Evolutionary conservation across 2,329 filamentous ascomycete genomes (phyloP), one percentile per base, ranked within the genome.

Genomic region (Aspergillus versicolor): DNA sequence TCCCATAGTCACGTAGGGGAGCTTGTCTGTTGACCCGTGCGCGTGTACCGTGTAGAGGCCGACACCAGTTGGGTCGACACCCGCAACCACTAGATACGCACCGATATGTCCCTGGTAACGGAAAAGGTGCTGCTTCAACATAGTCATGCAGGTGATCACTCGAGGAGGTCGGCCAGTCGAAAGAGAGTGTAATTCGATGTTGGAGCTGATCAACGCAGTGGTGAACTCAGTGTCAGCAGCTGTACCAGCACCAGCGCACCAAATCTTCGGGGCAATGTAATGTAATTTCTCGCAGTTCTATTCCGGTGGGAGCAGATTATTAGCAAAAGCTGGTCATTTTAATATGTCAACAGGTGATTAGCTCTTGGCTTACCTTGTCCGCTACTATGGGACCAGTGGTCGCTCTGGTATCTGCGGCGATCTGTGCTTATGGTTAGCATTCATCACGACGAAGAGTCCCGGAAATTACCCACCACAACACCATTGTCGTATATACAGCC

Each of bases 121-220:
- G 89, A 99, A 99, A 62, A 99, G 90, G 77, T 99, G 94, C 81
- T 99, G 94, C 84, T 99, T 99, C 64, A 99, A 88, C 82, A 99
- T 88, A 51, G 94, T 99, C 94, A 99, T 99, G 83, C 92, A 96
- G 62, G 94, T 99, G 66, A 97, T 92, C 67, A 99, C 95, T 73
- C 94, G 92, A 59, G 94, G 93, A 78, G 94, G 92, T 75, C 94
- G 93, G 76, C 93, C 93, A 30, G 94, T 97, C 56, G 92, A 97
- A 69, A 99, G 88, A 54, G 93, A 86, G 82, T 99, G 94, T 60
- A 99, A 88, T 82, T 99, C 94, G 74, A 99, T 89, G 81, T 97
- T 94, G 64, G 94, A 99, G 71, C 92, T 97, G 82, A 97, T 96
- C 77, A 99, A 88, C 73, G 93, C 90, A 59, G 94, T 99, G 67